Percentiles rank a stretch among this genome's conserved stretches.
phyloP scores from a whole-genome alignment of 352 stramenopile species.

The Globisporangium perplexum region DNA sequence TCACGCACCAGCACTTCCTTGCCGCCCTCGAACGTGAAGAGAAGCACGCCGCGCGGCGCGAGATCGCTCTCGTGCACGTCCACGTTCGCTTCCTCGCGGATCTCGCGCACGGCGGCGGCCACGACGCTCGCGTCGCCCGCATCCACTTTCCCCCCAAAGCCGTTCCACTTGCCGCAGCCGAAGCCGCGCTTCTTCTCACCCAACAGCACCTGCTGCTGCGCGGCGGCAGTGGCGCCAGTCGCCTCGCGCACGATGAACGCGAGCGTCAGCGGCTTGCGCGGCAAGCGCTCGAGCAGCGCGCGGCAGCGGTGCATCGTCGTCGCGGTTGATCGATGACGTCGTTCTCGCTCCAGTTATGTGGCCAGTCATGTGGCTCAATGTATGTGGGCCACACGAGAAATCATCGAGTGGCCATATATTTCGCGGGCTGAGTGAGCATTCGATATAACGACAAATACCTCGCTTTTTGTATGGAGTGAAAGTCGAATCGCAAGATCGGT shows the following conservation, averaged over 20 bases:
- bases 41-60: conserved; percentile 26
- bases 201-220: conserved; percentile 42
- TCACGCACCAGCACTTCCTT: conserved; percentile 49
- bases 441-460: background rate
- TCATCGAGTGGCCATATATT: too few relatives aligned
- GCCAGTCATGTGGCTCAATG: background rate
- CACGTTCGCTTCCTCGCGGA: conserved; percentile 72
- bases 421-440: background rate
- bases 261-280: conserved; percentile 50
- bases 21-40: conserved; percentile 59
- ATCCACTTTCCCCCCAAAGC: conserved; percentile 90
- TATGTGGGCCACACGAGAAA: background rate
- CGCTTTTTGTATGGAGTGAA: background rate
- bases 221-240: background rate
- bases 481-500: background rate
- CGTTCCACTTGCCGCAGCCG: conserved; percentile 87
- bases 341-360: background rate
- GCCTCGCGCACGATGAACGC: conserved; percentile 38
- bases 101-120: conserved; percentile 48
- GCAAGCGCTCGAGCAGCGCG: conserved; percentile 16
- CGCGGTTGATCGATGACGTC: background rate
- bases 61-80: conserved; percentile 23
- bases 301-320: background rate
- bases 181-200: conserved; percentile 90
- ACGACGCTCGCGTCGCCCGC: conserved; percentile 49